Conservation (phyloP, 2,329 filamentous ascomycete genomes). For the Apiospora sp. region DNA sequence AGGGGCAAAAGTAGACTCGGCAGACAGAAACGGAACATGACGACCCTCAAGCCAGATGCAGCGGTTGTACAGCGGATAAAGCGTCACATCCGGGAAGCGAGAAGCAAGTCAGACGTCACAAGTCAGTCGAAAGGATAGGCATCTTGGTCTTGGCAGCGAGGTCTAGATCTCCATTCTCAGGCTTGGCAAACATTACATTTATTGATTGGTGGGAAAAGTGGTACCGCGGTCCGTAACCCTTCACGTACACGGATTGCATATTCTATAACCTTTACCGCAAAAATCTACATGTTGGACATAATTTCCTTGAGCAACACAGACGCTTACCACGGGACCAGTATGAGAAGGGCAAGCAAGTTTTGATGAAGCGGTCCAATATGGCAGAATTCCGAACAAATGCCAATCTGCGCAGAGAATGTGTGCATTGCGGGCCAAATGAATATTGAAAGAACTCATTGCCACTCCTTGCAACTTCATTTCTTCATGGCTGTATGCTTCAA, state of each 20-base stretch:
- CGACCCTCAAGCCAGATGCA: neutral
- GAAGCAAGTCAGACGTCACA: neutral
- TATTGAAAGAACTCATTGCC: too few species aligned
- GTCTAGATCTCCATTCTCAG: neutral
- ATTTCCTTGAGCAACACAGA: too few species aligned
- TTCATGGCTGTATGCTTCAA: too few species aligned
- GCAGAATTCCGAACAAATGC: too few species aligned
- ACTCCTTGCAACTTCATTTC: too few species aligned
- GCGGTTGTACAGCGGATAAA: neutral
- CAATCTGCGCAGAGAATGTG: too few species aligned
- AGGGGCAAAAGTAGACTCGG: neutral
- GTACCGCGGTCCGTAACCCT: neutral
- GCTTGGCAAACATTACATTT: neutral
- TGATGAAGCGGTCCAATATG: too few species aligned
- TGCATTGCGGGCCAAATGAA: too few species aligned
- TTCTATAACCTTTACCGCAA: too few species aligned
- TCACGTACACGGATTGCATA: neutral
- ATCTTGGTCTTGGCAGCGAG: neutral
- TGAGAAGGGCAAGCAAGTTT: too few species aligned
- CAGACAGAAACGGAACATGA: neutral
- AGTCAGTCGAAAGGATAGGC: neutral
- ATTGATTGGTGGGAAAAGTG: slow-evolving; percentile 21
- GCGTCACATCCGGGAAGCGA: neutral
- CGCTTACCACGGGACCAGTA: too few species aligned
- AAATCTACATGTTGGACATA: too few species aligned